Evolutionary conservation across 1,139 yeast species (phyloP).

Genomic region (Wickerhamiella infanticola): DNA sequence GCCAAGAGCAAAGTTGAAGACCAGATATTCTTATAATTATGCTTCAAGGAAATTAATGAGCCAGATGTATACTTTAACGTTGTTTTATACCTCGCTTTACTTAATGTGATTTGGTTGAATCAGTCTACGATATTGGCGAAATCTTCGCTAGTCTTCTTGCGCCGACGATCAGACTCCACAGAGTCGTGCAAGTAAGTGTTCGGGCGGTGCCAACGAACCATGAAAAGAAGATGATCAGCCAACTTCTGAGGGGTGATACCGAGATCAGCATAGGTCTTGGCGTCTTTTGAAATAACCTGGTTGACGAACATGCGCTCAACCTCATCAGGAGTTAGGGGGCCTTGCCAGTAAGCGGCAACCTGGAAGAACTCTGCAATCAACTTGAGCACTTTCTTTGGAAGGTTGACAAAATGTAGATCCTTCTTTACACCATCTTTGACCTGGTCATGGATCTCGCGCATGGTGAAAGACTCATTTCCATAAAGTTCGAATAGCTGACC

Average conservation of each 20-base stretch:
- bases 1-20: no score
- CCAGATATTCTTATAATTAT: no score
- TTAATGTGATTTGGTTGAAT: no score
- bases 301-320: conserved; percentile 59
- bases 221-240: conserved; percentile 53
- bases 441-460: conserved; percentile 53
- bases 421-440: conserved; percentile 42
- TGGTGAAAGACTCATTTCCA: conserved; percentile 57
- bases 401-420: conserved; percentile 31
- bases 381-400: conserved; percentile 38
- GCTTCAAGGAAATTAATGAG: no score
- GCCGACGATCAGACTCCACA: conserved; percentile 22
- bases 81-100: no score
- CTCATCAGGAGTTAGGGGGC: conserved; percentile 53
- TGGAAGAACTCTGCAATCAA: conserved; percentile 38
- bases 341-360: conserved; percentile 39
- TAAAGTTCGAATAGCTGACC: conserved; percentile 64
- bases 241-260: conserved; percentile 57
- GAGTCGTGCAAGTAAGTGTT: conserved; percentile 23
- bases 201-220: conserved; percentile 31
- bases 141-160: conserved; percentile 21
- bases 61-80: no score
- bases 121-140: conserved; percentile 21
- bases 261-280: conserved; percentile 54
- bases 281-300: conserved; percentile 46